Evolutionary conservation across 2,329 filamentous ascomycete genomes (phyloP), one percentile per base, ranked within the genome.

Genomic region (Aspergillus sp.): DNA sequence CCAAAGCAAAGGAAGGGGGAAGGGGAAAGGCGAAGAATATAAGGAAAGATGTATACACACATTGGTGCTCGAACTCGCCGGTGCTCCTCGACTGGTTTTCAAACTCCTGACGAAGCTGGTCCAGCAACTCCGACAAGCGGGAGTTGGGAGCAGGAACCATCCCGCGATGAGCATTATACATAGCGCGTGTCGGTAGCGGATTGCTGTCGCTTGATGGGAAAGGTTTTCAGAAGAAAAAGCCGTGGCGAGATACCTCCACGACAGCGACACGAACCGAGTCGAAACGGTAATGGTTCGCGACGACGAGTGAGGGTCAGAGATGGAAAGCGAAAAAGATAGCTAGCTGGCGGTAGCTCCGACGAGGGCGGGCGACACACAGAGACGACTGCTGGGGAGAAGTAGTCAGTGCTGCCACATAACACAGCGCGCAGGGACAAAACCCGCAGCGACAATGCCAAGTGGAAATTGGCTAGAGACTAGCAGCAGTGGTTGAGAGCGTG

Each of bases 81-180:
- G 82, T 86, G 58, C 87, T 82, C 55, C 86, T 82, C 58, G 84
- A 78, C 68, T 94, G 86, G 51, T 78, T 83, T 56, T 97, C 91
- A 58, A 96, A 97, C 70, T 98, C 93, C 62, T 81, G 79, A 63
- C 91, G 83, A 59, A 98, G 81, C 66, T 89, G 85, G 48, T 97
- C 91, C 63, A 98, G 78, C 54, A 97, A 81, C 76, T 98, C 91
- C 57, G 86, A 88, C 59, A 97, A 77, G 57, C 93, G 88, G 58
- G 73, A 78, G 71, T 76, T 79, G 50, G 86, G 83, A 56, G 81
- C 83, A 53, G 74, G 72, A 53, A 82, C 84, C 79, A 94, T 85
- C 67, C 83, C 85, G 65, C 88, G 88, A 75, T 94, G 89, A 61
- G 80, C 74, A 68, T 86, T 86, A 71, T 95, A 95, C 88, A 96